A percentile compares a stretch with the other conserved stretches of the same genome.
Conservation (phyloP, 2,329 filamentous ascomycete species). For the Bipolaris gigantea region DNA sequence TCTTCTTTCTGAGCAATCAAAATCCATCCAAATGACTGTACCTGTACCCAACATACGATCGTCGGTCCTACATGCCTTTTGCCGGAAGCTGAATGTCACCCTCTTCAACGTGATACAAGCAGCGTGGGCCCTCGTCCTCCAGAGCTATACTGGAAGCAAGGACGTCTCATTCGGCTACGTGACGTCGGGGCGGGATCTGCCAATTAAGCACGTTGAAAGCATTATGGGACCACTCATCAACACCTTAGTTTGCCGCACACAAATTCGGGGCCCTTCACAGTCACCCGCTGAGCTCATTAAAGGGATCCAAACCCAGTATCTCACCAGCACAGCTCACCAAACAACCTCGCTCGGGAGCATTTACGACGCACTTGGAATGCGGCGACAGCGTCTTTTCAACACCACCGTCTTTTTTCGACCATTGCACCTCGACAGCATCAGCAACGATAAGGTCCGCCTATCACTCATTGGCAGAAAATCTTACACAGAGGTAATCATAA, state of each 20-base stretch:
- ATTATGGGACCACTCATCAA: constrained; percentile 47
- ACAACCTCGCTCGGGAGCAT: constrained; percentile 43
- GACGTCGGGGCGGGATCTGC: constrained; percentile 35
- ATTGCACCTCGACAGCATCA: too few species aligned
- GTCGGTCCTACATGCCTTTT: too few species aligned
- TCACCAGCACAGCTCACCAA: constrained; percentile 21
- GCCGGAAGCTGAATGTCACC: too few species aligned
- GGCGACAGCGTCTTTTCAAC: constrained; percentile 46
- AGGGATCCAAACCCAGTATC: constrained; percentile 22
- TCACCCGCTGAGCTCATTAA: constrained; percentile 7
- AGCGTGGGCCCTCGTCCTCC: constrained; percentile 37
- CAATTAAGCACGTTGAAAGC: constrained; percentile 38
- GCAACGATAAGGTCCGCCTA: too few species aligned
- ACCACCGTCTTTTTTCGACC: too few species aligned
- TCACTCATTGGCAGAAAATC: too few species aligned
- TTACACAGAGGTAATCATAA: too few species aligned
- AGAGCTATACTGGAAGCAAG: constrained; percentile 24
- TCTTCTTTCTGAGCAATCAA: too few species aligned
- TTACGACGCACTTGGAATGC: constrained; percentile 45
- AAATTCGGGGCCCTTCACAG: constrained; percentile 19
- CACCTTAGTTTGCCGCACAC: constrained; percentile 45
- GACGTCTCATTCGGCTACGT: constrained; percentile 48
- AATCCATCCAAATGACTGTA: too few species aligned
- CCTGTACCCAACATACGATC: too few species aligned
- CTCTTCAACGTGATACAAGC: constrained; percentile 45